Evolutionary conservation across 208 protist species (phyloP).

Genomic region (Wallacemonas sp.): DNA sequence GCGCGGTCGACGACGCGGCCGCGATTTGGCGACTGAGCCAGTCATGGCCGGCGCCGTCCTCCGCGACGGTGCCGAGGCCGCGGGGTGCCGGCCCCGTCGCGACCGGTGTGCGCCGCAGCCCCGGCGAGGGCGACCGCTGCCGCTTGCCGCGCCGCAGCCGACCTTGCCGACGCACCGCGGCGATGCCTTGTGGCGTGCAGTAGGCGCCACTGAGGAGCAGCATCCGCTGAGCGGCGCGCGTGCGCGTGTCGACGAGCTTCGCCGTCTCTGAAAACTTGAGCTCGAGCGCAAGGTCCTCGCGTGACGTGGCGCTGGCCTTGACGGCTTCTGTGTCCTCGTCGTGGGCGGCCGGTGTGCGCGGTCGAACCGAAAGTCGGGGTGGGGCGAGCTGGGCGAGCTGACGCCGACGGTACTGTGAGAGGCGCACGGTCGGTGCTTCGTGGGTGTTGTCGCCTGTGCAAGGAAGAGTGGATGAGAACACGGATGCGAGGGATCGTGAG

Average conservation of each 20-base stretch:
- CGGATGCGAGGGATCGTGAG: too few relatives aligned
- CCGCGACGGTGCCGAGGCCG: too few relatives aligned
- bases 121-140: background rate
- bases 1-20: too few relatives aligned
- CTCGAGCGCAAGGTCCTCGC: background rate
- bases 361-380: background rate
- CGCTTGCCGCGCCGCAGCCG: conserved; percentile 2
- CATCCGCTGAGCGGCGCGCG: conserved; percentile 3
- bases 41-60: too few relatives aligned
- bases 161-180: background rate
- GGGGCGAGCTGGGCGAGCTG: background rate
- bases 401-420: background rate
- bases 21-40: too few relatives aligned
- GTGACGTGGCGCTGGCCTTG: background rate
- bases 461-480: too few relatives aligned
- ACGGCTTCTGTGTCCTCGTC: background rate
- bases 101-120: background rate
- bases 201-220: conserved; percentile 10
- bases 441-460: too few relatives aligned
- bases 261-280: background rate
- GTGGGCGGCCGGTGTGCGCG: background rate
- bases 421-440: background rate
- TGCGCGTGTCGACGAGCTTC: conserved; percentile 3
- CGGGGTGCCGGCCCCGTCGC: too few relatives aligned
- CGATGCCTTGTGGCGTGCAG: conserved; percentile 11